Conservation (phyloP, 257 asterid species). For the Euphrasia confusa region DNA sequence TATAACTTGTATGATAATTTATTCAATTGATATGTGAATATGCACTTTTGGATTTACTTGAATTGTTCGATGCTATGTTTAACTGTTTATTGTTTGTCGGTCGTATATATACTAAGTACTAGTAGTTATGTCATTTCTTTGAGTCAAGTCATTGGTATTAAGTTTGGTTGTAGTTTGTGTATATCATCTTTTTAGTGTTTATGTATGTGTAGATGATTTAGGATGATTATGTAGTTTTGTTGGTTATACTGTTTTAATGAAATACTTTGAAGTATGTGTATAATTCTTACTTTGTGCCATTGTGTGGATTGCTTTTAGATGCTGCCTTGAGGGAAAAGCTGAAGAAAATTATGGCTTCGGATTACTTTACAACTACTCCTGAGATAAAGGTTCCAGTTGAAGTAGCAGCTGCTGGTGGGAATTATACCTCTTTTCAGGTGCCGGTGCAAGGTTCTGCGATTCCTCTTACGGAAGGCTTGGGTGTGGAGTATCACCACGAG, state of each 20-base stretch:
- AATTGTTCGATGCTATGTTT: constrained; percentile 5
- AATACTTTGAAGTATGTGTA: background rate
- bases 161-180: background rate
- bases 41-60: constrained; percentile 2
- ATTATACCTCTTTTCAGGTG: constrained; percentile 51
- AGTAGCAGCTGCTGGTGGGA: constrained; percentile 70
- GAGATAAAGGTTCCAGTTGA: constrained; percentile 70
- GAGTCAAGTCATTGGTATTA: background rate
- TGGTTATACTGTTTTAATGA: background rate
- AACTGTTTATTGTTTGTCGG: background rate
- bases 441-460: constrained; percentile 40
- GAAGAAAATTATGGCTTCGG: constrained; percentile 70
- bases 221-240: constrained; percentile 14
- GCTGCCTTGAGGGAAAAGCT: constrained; percentile 68
- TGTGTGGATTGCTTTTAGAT: constrained; percentile 38
- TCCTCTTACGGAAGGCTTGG: constrained; percentile 38
- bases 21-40: background rate
- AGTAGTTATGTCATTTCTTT: background rate
- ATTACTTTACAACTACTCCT: constrained; percentile 68
- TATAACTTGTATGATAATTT: constrained; percentile 58
- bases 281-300: background rate
- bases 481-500: constrained; percentile 44
- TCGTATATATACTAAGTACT: background rate
- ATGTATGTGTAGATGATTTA: constrained; percentile 5
- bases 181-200: background rate